These are phyloP conservation scores for Pleoardoris graminearum DNA, from an alignment of 2,329 filamentous ascomycete genomes.

Conservation along the genomic window DNA sequence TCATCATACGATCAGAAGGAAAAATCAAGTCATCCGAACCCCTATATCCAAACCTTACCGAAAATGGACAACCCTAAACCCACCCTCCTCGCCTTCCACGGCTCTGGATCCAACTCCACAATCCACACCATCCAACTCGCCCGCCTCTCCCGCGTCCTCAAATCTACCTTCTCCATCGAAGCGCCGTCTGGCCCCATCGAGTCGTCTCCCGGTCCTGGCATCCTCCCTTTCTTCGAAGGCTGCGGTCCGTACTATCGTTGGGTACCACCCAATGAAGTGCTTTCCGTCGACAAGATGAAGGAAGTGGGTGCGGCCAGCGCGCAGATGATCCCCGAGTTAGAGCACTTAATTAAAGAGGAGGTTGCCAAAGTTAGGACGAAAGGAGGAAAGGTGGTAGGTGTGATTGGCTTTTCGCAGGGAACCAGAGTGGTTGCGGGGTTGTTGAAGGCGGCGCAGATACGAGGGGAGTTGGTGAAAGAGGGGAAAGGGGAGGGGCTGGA, in stretches of 20 bases:
- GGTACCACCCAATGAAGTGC: slow-evolving; percentile 26
- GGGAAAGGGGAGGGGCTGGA: slow-evolving; percentile 20
- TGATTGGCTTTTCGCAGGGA: slow-evolving; percentile 41
- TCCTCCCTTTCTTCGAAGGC: slow-evolving; percentile 46
- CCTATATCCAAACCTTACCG: too few relatives aligned
- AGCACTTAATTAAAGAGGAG: slow-evolving; percentile 22
- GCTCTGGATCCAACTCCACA: slow-evolving; percentile 39
- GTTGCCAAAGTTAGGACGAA: slow-evolving; percentile 14
- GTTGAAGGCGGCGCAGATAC: slow-evolving; percentile 29
- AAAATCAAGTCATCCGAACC: too few relatives aligned
- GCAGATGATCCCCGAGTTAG: slow-evolving; percentile 25
- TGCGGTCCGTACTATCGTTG: slow-evolving; percentile 43
- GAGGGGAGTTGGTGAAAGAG: slow-evolving; percentile 11
- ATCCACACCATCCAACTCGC: slow-evolving; percentile 41
- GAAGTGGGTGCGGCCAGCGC: slow-evolving; percentile 11
- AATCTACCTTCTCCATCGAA: slow-evolving; percentile 31
- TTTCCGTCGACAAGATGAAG: slow-evolving; percentile 23
- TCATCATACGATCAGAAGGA: too few relatives aligned
- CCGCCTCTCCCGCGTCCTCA: slow-evolving; percentile 29
- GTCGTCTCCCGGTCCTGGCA: slow-evolving; percentile 38
- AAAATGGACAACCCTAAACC: slow-evolving; percentile 39
- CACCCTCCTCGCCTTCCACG: slow-evolving; percentile 43
- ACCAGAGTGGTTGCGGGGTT: slow-evolving; percentile 40
- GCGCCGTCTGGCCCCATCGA: slow-evolving; percentile 35
- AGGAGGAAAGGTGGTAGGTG: slow-evolving; percentile 33